phyloP scores from a whole-genome alignment of 495 filamentous ascomycete species.

The Immersiella caudata region DNA sequence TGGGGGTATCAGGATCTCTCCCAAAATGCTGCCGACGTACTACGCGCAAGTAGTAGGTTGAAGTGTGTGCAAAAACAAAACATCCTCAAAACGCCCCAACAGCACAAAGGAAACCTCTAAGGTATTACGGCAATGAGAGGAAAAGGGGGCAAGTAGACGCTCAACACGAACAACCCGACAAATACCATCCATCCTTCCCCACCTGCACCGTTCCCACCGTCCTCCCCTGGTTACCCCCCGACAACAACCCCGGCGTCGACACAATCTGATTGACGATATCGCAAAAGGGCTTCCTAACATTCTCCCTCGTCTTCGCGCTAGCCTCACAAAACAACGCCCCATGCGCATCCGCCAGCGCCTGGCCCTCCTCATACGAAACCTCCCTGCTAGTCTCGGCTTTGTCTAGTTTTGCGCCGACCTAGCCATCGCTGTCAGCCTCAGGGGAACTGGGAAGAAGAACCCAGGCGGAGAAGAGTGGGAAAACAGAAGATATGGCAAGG shows the following conservation, averaged over 20 bases:
- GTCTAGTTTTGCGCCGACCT: conserved; percentile 61
- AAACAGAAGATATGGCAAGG: background rate
- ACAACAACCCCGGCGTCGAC: conserved; percentile 46
- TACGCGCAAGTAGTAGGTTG: background rate
- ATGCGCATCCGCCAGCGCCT: conserved; percentile 51
- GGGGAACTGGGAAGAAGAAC: too few species aligned
- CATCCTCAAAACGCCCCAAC: background rate
- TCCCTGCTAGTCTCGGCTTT: conserved; percentile 47
- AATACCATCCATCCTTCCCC: conserved; percentile 11
- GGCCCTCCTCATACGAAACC: conserved; percentile 56
- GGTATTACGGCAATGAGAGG: background rate
- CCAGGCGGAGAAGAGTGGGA: conserved; percentile 13
- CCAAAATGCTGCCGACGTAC: background rate
- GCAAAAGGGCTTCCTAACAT: conserved; percentile 56
- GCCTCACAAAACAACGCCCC: conserved; percentile 58
- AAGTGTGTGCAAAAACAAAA: background rate
- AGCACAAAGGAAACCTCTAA: background rate
- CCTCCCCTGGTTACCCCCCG: conserved; percentile 31
- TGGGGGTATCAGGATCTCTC: conserved; percentile 19
- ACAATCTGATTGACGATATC: conserved; percentile 59
- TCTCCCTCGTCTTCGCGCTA: conserved; percentile 58
- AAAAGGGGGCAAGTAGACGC: background rate
- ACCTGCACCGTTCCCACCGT: conserved; percentile 24
- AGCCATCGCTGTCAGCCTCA: conserved; percentile 11
- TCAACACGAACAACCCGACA: conserved; percentile 32